Base-by-base conservation (phyloP, 768 basidiomycete species). In the Kwoniella newhampshirensis region DNA sequence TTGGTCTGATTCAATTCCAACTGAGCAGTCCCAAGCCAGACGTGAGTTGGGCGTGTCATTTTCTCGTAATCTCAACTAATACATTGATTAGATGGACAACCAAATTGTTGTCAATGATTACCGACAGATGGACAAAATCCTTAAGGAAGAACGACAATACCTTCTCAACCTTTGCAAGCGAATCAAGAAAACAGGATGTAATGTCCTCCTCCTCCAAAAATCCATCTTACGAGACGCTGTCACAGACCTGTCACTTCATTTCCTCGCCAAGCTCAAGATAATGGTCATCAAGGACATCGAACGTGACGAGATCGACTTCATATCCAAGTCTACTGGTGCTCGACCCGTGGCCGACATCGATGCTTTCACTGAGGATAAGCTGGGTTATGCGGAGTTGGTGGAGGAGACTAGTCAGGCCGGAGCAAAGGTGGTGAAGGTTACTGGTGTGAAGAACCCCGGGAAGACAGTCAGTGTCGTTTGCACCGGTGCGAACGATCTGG, bases 161-260 rank as follows among this genome's bases (percentile, higher is more conserved):
- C 83, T 99, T 56, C 85, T 99, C 70, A 97, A 92, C 76, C 84
- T 98, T 51, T 94, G 91, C 85, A 98, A 98, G 79, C 93, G 92
- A 79, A 98, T 99, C 79, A 99, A 98, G 78, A 97, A 96, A 79
- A 87, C 92, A n/a, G 93, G 93, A 66, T 98, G 96, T 83, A 99
- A 98, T 70, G 96, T 97, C 48, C 86, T 99, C 46, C 84, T 99
- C 43, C 96, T 99, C 73, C 96, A 99, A 82, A 99, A 99, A 77
- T 98, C 96, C 41, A 99, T 99, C 74, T 84, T 99, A 40, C 90
- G 96, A 50, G 96, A 99, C 71, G 96, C 94, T n/a, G 93, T 98
- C 54, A 96, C 94, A 75, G 96, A 97, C 59, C 87, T 91, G 20
- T 91, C 96, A 6, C 87, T 99, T 60, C 92, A 89, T 75, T 98